Conservation (phyloP, 2,329 filamentous ascomycete genomes). For the Colletotrichum tamarilloi region DNA sequence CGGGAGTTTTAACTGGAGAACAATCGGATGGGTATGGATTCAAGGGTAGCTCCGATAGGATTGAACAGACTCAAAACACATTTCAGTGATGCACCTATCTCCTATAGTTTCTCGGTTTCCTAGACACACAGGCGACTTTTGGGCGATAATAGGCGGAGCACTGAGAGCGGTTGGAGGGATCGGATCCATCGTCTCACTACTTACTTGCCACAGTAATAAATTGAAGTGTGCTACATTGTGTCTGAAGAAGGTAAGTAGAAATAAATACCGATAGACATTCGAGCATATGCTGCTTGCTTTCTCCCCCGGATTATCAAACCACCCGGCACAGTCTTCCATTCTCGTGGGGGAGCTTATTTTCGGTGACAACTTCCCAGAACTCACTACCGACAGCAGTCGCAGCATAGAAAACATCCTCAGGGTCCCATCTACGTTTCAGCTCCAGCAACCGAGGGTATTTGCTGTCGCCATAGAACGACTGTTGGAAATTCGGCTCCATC, state of each 20-base stretch:
- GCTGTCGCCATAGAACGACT: conserved; percentile 43
- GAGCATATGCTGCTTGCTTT: not conserved
- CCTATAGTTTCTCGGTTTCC: not conserved
- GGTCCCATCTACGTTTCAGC: conserved; percentile 46
- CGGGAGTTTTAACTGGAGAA: not conserved
- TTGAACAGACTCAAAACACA: not conserved
- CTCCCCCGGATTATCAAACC: not conserved
- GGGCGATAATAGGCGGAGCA: too few species aligned
- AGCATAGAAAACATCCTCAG: conserved; percentile 43
- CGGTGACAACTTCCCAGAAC: conserved; percentile 35
- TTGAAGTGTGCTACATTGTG: too few species aligned
- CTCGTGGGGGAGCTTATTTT: conserved; percentile 21
- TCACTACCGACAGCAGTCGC: conserved; percentile 43
- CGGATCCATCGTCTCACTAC: too few species aligned
- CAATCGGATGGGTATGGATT: not conserved
- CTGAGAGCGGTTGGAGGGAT: too few species aligned
- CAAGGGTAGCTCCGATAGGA: not conserved
- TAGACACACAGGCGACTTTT: too few species aligned
- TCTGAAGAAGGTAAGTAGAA: too few species aligned
- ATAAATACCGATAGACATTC: too few species aligned
- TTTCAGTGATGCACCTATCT: not conserved
- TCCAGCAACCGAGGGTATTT: conserved; percentile 42
- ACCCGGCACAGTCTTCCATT: conserved; percentile 12
- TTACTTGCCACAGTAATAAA: too few species aligned
- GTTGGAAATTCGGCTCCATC: conserved; percentile 43